Conservation (phyloP, 345 rosid species). For the Citrus trifoliata region DNA sequence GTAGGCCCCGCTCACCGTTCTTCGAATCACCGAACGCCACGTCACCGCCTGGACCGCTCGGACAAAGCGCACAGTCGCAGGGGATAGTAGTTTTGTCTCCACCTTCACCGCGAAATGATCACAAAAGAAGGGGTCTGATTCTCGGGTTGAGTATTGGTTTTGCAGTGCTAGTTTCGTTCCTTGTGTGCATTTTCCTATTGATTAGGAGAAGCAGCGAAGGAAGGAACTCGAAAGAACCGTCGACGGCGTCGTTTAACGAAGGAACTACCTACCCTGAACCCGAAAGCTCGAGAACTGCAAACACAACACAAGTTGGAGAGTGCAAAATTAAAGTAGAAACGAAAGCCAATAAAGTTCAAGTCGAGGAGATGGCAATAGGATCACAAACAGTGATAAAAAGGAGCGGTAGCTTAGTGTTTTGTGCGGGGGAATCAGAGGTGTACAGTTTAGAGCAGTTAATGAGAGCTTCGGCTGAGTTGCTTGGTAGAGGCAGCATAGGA, state of each 20-base stretch:
- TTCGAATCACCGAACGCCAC: slow-evolving; percentile 39
- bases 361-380: slow-evolving; percentile 20
- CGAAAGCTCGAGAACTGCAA: background rate
- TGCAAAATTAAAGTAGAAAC: slow-evolving; percentile 11
- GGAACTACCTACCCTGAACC: background rate
- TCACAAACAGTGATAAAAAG: slow-evolving; percentile 15
- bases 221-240: slow-evolving; percentile 6
- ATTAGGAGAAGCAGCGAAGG: slow-evolving; percentile 29
- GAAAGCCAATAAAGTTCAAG: slow-evolving; percentile 21
- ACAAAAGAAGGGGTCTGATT: slow-evolving; percentile 32
- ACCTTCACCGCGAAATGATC: slow-evolving; percentile 35
- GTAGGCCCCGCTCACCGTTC: slow-evolving; percentile 61
- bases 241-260: background rate
- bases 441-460: slow-evolving; percentile 80
- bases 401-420: slow-evolving; percentile 64
- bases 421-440: slow-evolving; percentile 41
- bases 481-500: slow-evolving; percentile 84
- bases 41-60: slow-evolving; percentile 52
- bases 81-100: slow-evolving; percentile 37
- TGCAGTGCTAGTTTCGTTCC: slow-evolving; percentile 38
- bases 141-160: slow-evolving; percentile 51
- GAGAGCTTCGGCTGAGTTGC: slow-evolving; percentile 91
- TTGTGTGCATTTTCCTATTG: slow-evolving; percentile 39
- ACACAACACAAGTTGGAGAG: background rate
- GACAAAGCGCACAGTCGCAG: slow-evolving; percentile 59